Evolutionary conservation across 306 rosid species (phyloP).

Genomic region (Cyamopsis tetragonoloba): DNA sequence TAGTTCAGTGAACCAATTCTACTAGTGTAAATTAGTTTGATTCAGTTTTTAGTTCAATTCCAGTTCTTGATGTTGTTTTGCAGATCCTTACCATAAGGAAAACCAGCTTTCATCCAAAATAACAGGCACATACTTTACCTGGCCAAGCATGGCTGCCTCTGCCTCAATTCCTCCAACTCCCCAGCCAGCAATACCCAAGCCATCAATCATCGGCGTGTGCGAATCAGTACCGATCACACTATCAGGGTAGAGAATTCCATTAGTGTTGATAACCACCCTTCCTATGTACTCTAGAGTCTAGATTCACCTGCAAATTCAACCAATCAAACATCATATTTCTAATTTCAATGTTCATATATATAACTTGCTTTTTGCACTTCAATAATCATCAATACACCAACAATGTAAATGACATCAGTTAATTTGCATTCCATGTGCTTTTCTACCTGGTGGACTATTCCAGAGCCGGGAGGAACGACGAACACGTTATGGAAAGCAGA

Average conservation of each 20-base stretch:
- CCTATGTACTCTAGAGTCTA: constrained; percentile 73
- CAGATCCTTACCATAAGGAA: not conserved
- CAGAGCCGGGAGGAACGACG: constrained; percentile 65
- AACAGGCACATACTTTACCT: constrained; percentile 44
- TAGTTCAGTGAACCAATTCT: too few relatives aligned
- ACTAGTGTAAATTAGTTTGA: too few relatives aligned
- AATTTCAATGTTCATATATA: not conserved
- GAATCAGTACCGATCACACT: constrained; percentile 79
- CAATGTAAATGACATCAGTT: not conserved
- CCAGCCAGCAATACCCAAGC: constrained; percentile 80
- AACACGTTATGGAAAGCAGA: constrained; percentile 56
- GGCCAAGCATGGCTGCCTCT: constrained; percentile 83
- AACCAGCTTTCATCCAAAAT: not conserved
- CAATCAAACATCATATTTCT: not conserved
- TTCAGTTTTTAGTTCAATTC: too few relatives aligned
- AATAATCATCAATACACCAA: not conserved
- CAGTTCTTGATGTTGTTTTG: too few relatives aligned
- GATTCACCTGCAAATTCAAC: constrained; percentile 50
- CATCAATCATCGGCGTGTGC: constrained; percentile 77
- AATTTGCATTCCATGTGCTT: not conserved
- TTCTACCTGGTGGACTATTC: constrained; percentile 71
- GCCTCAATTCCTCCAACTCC: constrained; percentile 86
- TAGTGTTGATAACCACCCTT: constrained; percentile 53
- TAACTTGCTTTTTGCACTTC: not conserved
- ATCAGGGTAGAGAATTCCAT: constrained; percentile 66